Evolutionary conservation across 2,329 filamentous ascomycete species (phyloP), one percentile per base, ranked within the genome.

Genomic region (Trichoderma cornu-damae): DNA sequence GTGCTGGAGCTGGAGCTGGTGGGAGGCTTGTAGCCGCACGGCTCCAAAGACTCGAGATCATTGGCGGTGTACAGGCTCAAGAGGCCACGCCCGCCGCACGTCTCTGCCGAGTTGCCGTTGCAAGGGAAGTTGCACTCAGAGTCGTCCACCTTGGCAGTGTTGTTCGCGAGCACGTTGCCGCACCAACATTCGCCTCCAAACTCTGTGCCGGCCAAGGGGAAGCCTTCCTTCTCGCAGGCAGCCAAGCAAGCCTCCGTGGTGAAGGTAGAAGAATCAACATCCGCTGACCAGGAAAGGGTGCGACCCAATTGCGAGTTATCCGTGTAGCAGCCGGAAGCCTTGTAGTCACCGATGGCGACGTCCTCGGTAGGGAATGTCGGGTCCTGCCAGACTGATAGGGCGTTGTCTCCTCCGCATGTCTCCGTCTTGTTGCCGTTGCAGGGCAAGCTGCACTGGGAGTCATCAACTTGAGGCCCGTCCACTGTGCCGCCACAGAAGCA

Each of bases 281-380:
- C 62, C 65, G 76, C 70, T 18, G 68, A 69, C 66, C 75, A 79
- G 24, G 72, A 71, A 46, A 82, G 71, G 24, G 79, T 74, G 48
- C 74, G 75, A 38, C 76, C 74, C 51, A 70, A 61, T 47, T 60
- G 61, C 18, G 71, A 72, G 56, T 72, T 65, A 60, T 81, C 79
- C 26, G 72, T 75, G 64, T 80, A 86, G 72, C 86, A 89, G 56
- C 86, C 86, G n/a, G 79, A 67, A 61, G 82, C 78, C 42, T 74
- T 72, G 75, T 84, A 89, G 44, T 77, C 74, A 53, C 74, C 73
- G 43, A 79, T 72, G 22, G 75, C 77, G 24, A 78, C 68, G 50
- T 79, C 77, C 60, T 70, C 69, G 22, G 72, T 70, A 46, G 72
- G 66, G 62, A 78, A 79, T 28, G 76, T 80, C 3, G 76, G 72